Percentiles rank a stretch among this genome's conserved stretches.
These are phyloP conservation scores for Cercospora zeae-maydis DNA, from an alignment of 2,329 filamentous ascomycete genomes.

Conservation along the genomic window DNA sequence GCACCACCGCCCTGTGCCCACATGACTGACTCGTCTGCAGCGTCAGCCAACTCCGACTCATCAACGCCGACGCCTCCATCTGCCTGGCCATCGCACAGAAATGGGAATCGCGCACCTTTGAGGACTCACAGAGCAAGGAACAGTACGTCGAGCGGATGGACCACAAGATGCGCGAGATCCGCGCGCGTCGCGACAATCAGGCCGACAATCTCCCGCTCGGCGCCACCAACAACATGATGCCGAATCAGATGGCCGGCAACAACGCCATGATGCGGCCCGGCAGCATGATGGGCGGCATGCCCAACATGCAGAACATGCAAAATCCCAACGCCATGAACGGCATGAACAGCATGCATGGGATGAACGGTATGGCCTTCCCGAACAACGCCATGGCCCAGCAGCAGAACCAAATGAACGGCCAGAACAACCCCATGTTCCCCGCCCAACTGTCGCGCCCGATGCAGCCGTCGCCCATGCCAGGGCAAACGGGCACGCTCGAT, in stretches of 20 bases:
- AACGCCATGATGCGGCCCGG: constrained; percentile 20
- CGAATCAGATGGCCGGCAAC: constrained; percentile 13
- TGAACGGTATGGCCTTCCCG: constrained; percentile 23
- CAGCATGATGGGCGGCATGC: constrained; percentile 35
- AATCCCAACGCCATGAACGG: constrained; percentile 21
- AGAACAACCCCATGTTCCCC: constrained; percentile 26
- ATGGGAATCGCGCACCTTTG: constrained; percentile 30
- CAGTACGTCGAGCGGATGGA: constrained; percentile 29
- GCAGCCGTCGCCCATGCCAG: constrained; percentile 29
- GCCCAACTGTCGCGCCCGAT: constrained; percentile 30
- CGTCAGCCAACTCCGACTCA: constrained; percentile 24
- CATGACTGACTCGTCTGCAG: constrained; percentile 15
- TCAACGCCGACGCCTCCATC: constrained; percentile 24
- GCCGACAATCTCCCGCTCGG: constrained; percentile 16
- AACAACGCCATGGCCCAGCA: constrained; percentile 20
- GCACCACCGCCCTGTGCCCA: background rate
- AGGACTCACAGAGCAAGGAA: constrained; percentile 27
- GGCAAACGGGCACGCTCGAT: constrained; percentile 25
- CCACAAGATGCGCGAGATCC: constrained; percentile 31
- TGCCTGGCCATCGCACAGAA: constrained; percentile 29
- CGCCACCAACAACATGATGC: constrained; percentile 14
- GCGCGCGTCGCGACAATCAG: constrained; percentile 22
- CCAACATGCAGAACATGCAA: constrained; percentile 36
- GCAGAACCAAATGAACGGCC: constrained; percentile 25
- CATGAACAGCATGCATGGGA: constrained; percentile 27